Base-by-base conservation (phyloP, 1,284 basidiomycete genomes). In the Papiliotrema fonsecae region DNA sequence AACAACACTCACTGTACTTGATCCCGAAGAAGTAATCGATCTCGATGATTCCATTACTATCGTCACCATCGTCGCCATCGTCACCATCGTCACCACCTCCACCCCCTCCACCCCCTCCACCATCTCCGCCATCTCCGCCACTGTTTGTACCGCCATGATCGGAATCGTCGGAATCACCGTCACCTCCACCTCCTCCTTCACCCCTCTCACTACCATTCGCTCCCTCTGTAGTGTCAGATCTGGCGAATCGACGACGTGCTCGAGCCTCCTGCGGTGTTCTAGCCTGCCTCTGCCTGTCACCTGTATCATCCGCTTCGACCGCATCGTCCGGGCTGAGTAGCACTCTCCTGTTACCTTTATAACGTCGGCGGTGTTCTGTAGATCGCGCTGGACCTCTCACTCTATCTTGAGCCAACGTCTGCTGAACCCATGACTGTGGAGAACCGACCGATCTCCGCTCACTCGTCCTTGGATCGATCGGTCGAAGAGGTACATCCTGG, bases 31-130 rank as follows among this genome's bases (percentile, higher is more conserved):
- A n/a, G n/a, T n/a, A n/a, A n/a, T n/a, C n/a, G n/a, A n/a, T n/a
- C n/a, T n/a, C n/a, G n/a, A n/a, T n/a, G n/a, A 10, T 16, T 31
- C 16, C 30, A 31, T 31, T 16, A 9, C 16, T 16, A 31, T 31
- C 30, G 16, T 31, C 30, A 31, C 16, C 30, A 9, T 31, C 30
- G 16, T 31, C 30, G 30, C 22, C 28, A n/a, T n/a, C 6, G 11
- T 13, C 24, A 3, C 10, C 32, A 13, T 27, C 34, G 34, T 46
- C 22, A 46, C 26, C 6, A 13, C 11, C 38, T 11, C 38, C 36
- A 13, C 37, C 39, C 4, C 38, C 38, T 30, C 38, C 39, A 25
- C 38, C 39, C 30, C 45, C 38, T 10, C 36, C 36, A 13, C 45
- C 38, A 36, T 22, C 36, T 24, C 37, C 36, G 9, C 19, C 37